Conservation (phyloP, 306 rosid genomes). For the Medicago lupulina region DNA sequence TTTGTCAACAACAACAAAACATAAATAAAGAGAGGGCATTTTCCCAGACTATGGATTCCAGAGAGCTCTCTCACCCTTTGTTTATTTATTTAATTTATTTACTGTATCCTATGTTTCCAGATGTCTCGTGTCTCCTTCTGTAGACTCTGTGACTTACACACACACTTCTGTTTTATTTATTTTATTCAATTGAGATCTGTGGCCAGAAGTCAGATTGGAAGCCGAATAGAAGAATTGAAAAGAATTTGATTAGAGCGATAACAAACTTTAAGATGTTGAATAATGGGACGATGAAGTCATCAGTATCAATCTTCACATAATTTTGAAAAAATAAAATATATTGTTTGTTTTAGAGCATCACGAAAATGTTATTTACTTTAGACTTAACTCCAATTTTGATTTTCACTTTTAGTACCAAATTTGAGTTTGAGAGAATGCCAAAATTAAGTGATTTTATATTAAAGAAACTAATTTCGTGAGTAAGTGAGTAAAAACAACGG, state of each 20-base stretch:
- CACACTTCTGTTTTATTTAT: conserved; percentile 38
- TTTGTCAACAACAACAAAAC: neutral
- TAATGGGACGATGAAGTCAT: neutral
- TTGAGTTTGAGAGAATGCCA: too few species aligned
- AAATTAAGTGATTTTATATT: too few species aligned
- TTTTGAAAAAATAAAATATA: too few species aligned
- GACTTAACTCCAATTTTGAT: too few species aligned
- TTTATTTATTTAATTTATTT: neutral
- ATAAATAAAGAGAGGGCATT: conserved; percentile 14
- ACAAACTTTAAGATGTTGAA: conserved; percentile 21
- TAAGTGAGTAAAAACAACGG: too few species aligned
- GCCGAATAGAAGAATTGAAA: conserved; percentile 55
- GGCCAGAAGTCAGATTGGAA: conserved; percentile 40
- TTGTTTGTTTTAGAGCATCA: neutral
- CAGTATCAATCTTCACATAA: neutral
- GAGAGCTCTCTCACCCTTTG: neutral
- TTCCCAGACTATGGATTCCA: conserved; percentile 46
- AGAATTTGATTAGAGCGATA: conserved; percentile 43
- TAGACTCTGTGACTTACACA: conserved; percentile 32
- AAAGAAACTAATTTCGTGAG: too few species aligned
- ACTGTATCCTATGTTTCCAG: conserved; percentile 36
- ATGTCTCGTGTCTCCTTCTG: conserved; percentile 34
- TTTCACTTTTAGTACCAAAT: too few species aligned
- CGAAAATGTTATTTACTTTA: neutral
- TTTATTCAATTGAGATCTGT: conserved; percentile 24